Base-by-base conservation (phyloP, 371 early-diverging fungal species). In the Syncephalis plumigaleata region DNA sequence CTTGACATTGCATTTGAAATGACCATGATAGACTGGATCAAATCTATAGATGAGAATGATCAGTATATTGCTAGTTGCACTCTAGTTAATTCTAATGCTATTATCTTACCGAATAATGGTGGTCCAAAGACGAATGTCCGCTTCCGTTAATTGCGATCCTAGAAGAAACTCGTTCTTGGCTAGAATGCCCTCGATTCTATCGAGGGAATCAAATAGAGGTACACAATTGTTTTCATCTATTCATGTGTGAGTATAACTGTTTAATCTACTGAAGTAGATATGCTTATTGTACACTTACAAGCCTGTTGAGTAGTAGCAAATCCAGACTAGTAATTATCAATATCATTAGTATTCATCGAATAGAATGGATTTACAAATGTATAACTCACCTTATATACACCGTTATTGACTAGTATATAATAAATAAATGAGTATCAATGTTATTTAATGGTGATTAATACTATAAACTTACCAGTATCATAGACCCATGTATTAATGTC, bases 1-100 rank as follows among this genome's bases (percentile, higher is more conserved):
- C 54, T 79, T 82, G 43, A 76, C 54, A 57, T 88, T 91, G 66
- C 91, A 80, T 61, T 87, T 85, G 75, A 95, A 95, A 59, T 92
- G 93, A 26, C 83, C 83, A 39, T 75, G 75, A 57, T 88, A 88
- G 15, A 88, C 89, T 3, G 89, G 82, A 49, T 88, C 86, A 51
- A 88, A 87, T 31, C 31, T 31, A 31, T 7, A 31, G 4, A 31
- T 4, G 4, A 11, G 11, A 31, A 4, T 7, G 4, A 31, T 4
- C 31, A 31, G 11, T 31, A 31, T 7, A 31, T 31, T 7, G 31
- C 56, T 75, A 65, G 44, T 38, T 24, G 37, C 15, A 49, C 15
- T 40, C 53, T 22, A 21, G 18, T 2, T 11, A 1, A 42, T 21
- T 36, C 37, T 39, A 13, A 13, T n/a, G 9, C 9, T 7, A 17